Evolutionary conservation across 2,329 filamentous ascomycete species (phyloP), one percentile per base, ranked within the genome.

Genomic region (Leptographium wingfieldii): DNA sequence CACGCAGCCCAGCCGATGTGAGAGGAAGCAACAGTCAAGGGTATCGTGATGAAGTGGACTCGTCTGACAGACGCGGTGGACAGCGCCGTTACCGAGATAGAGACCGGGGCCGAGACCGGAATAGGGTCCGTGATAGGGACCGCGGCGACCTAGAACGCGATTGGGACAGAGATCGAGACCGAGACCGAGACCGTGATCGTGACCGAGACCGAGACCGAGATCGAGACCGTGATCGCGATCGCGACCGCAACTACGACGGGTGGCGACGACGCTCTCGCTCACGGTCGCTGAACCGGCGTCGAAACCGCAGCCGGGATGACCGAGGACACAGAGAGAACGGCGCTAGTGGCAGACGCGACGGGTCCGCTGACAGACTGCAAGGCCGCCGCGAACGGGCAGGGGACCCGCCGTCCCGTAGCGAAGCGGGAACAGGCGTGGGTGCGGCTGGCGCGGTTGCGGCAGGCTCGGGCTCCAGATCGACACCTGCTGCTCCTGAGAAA

Each of bases 241-340:
- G 86, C 72, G 87, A 91, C 65, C 77, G 82, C 72, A 82, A 87
- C 72, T 82, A 87, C 68, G 84, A 88, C 67, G 81, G 84, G 64
- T 80, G 77, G 66, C 83, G 86, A 68, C 80, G 84, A 64, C 79
- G 82, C 66, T 82, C 83, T 54, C 79, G 80, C 66, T 80, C 85
- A 58, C 76, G 81, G 63, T 84, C 82, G 38, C 74, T 80, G 40
- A 80, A 80, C 56, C 76, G 78, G 66, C 78, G 80, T 62, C 78
- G 81, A 62, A 77, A 78, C 60, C 76, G 82, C 69, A 86, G 85
- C 71, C 82, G 86, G 67, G 88, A 90, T 58, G 78, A 70, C 4
- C 58, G 61, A 4, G 56, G 61, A 62, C 75, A 77, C 59, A 72
- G 85, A 70, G 84, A 88, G 67, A 77, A 83, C 67, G 84, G 55